These are phyloP conservation scores for Myriosclerotinia scirpicola DNA, from an alignment of 2,329 filamentous ascomycete species.

Conservation along the genomic window DNA sequence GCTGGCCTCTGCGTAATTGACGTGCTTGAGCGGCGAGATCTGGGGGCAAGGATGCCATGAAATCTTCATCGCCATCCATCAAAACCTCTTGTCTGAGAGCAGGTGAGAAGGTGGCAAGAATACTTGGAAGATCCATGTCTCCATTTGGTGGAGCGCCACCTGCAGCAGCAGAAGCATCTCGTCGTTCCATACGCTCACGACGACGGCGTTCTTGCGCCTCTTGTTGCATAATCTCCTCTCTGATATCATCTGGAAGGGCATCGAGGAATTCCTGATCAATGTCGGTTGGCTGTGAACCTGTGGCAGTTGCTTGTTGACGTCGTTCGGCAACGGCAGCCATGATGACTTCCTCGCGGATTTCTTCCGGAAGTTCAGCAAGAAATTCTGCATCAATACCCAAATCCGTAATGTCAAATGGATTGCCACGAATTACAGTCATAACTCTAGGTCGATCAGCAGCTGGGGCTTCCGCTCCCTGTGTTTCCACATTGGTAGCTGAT, in stretches of 20 bases:
- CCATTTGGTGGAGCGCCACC: slow-evolving; percentile 51
- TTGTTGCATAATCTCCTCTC: slow-evolving; percentile 85
- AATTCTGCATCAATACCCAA: slow-evolving; percentile 94
- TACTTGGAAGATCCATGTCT: slow-evolving; percentile 89
- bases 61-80: slow-evolving; percentile 86
- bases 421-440: slow-evolving; percentile 80
- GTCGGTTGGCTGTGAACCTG: slow-evolving; percentile 73
- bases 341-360: slow-evolving; percentile 93
- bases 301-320: slow-evolving; percentile 71
- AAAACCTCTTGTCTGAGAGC: slow-evolving; percentile 82
- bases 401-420: slow-evolving; percentile 88
- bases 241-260: slow-evolving; percentile 85
- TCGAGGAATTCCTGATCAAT: slow-evolving; percentile 94
- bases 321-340: slow-evolving; percentile 84
- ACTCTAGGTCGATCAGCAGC: slow-evolving; percentile 60
- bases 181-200: slow-evolving; percentile 78
- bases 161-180: slow-evolving; percentile 60
- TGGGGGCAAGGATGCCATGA: slow-evolving; percentile 79
- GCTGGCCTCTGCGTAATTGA: slow-evolving; percentile 55
- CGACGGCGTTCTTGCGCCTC: slow-evolving; percentile 87
- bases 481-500: background rate
- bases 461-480: slow-evolving; percentile 42
- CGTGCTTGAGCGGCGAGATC: slow-evolving; percentile 86
- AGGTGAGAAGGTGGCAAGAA: slow-evolving; percentile 85
- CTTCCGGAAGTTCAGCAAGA: slow-evolving; percentile 94